Base-by-base conservation (phyloP, 169 alveolate genomes). In the Amoebophrya sp. region DNA sequence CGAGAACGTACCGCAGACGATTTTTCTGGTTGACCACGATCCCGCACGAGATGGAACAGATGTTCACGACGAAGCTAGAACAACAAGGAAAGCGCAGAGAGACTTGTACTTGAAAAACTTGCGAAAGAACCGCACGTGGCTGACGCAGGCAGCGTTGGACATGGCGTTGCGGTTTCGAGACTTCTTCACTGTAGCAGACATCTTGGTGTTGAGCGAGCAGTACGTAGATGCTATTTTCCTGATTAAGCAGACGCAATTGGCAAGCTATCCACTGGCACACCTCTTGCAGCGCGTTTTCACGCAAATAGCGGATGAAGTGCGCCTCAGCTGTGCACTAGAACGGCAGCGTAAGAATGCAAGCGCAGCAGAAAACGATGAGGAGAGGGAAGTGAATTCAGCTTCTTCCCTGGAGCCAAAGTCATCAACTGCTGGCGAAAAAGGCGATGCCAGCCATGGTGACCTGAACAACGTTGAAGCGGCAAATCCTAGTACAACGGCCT, bases 111-210 rank as follows among this genome's bases (percentile, higher is more conserved):
- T 65, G 36, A 36, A 6, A 36, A 0, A 10, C 39, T 26, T 65
- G 12, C 83, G 83, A 36, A 29, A 36, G 83, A 65, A 65, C 83
- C 83, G 83, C 39, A 29, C 18, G 83, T 65, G 83, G 83, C 83
- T 65, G 83, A 65, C 83, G 33, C 83, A 65, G 83, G 2, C 83
- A 10, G 83, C 83, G 83, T 18, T 65, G 83, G 83, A 65, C 83
- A 65, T 65, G 83, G 83, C 83, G 83, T 36, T 65, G 83, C 83
- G 83, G 83, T 65, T 65, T 36, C 83, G 83, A 29, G 83, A 65
- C 26, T 65, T 65, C 33, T 65, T 65, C 83, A 65, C 83, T 10
- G 83, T 65, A 36, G 83, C 83, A 18, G 83, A 65, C 83, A 26
- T 29, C 83, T 36, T 65, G 33, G 83, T 65, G 36, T 36, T 65